Percentiles rank a stretch among this genome's conserved stretches.
These are phyloP conservation scores for Adiantum capillusveneris DNA, from an alignment of 75 land plant species.

Conservation along the genomic window DNA sequence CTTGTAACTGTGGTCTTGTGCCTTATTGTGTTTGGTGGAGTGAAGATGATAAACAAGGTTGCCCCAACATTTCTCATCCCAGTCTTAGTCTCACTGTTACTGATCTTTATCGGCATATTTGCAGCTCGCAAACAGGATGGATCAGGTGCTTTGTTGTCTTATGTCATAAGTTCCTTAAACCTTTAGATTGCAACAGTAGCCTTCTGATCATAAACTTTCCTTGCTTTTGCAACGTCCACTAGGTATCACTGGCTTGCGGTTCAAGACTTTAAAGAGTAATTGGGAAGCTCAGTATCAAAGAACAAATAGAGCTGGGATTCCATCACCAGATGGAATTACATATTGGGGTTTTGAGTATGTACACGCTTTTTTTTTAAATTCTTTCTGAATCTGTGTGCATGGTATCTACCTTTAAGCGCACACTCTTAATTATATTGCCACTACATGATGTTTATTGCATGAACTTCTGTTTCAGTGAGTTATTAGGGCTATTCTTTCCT, in stretches of 20 bases:
- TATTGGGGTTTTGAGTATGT: slow-evolving; percentile 88
- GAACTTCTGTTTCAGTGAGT: slow-evolving; percentile 46
- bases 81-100: slow-evolving; percentile 75
- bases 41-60: slow-evolving; percentile 93
- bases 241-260: slow-evolving; percentile 81
- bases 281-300: slow-evolving; percentile 79
- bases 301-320: slow-evolving; percentile 86
- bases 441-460: background rate
- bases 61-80: slow-evolving; percentile 96
- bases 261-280: slow-evolving; percentile 52
- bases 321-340: slow-evolving; percentile 67
- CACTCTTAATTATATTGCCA: no score
- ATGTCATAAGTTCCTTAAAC: no score
- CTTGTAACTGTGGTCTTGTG: slow-evolving; percentile 83
- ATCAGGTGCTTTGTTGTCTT: slow-evolving; percentile 39
- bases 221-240: slow-evolving; percentile 19
- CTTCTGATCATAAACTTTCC: no score
- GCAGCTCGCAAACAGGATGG: slow-evolving; percentile 49
- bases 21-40: slow-evolving; percentile 97
- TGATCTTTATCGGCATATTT: slow-evolving; percentile 85
- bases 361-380: background rate
- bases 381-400: slow-evolving; percentile 1
- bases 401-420: background rate
- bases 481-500: slow-evolving; percentile 96
- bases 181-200: no score